These are phyloP conservation scores for Eucalyptus polybractea DNA, from an alignment of 345 rosid species.

Conservation along the genomic window DNA sequence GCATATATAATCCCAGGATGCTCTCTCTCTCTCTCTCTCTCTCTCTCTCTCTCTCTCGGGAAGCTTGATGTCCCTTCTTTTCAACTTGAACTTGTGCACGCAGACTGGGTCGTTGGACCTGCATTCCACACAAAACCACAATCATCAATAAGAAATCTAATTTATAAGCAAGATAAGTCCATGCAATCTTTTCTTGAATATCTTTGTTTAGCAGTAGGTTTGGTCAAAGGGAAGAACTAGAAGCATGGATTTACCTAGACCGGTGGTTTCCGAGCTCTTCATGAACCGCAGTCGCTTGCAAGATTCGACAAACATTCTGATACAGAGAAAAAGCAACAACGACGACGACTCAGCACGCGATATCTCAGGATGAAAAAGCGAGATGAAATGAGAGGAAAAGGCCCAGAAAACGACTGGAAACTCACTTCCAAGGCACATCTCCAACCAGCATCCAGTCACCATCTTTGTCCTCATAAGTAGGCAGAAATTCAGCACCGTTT, in stretches of 20 bases:
- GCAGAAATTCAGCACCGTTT: slow-evolving; percentile 37
- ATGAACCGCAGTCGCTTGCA: slow-evolving; percentile 58
- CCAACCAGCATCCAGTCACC: slow-evolving; percentile 91
- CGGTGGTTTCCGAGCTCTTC: slow-evolving; percentile 45
- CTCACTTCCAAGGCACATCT: slow-evolving; percentile 90
- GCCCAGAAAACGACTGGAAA: background rate
- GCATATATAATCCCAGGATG: background rate
- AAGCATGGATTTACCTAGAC: slow-evolving; percentile 10
- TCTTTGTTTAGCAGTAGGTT: background rate
- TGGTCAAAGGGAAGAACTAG: background rate
- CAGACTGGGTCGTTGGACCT: slow-evolving; percentile 21
- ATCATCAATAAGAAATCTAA: background rate
- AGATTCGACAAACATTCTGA: slow-evolving; percentile 54
- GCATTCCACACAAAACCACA: background rate
- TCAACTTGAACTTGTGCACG: slow-evolving; percentile 15
- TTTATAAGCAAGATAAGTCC: background rate
- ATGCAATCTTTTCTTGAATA: background rate
- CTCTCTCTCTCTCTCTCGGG: background rate
- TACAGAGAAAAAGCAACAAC: background rate
- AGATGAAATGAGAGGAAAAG: background rate
- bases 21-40: background rate
- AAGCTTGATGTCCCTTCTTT: background rate
- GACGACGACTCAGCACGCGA: background rate
- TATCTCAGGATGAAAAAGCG: background rate
- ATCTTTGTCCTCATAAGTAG: slow-evolving; percentile 73